Conservation (phyloP, 176 grass and related monocot species). For the Ananas comosus region DNA sequence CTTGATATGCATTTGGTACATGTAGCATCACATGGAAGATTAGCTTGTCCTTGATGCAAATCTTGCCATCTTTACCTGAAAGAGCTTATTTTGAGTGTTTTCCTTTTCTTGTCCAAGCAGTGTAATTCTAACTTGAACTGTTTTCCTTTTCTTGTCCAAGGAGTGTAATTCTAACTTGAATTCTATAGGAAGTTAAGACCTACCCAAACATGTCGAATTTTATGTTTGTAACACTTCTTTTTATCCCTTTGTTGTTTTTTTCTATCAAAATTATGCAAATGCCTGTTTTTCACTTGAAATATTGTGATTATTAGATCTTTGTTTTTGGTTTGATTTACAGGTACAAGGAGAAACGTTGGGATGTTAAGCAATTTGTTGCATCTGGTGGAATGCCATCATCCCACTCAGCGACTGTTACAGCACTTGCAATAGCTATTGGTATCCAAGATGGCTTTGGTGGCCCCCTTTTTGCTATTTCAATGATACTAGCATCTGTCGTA, state of each 20-base stretch:
- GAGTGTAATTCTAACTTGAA: no score
- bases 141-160: no score
- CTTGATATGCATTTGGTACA: not conserved
- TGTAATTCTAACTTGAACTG: not conserved
- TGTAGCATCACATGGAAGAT: not conserved
- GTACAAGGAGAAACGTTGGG: constrained; percentile 88
- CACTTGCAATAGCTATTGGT: constrained; percentile 71
- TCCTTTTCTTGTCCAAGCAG: no score
- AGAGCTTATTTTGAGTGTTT: not conserved
- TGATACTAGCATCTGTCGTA: constrained; percentile 80
- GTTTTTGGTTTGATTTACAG: constrained; percentile 19
- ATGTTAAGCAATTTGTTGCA: constrained; percentile 76
- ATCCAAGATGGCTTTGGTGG: constrained; percentile 73
- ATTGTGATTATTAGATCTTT: not conserved
- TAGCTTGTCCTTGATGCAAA: not conserved
- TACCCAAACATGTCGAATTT: no score
- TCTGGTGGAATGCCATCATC: constrained; percentile 98
- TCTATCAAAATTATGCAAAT: no score
- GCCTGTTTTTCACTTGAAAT: not conserved
- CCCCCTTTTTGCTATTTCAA: constrained; percentile 57
- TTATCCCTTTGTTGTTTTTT: no score
- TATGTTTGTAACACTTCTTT: no score
- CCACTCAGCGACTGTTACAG: constrained; percentile 85
- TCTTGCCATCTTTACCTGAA: not conserved
- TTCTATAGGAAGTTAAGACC: no score